A percentile compares a stretch with the other conserved stretches of the same genome.
Evolutionary conservation across 2,329 filamentous ascomycete species (phyloP).

Genomic region (Cadophora gregata): DNA sequence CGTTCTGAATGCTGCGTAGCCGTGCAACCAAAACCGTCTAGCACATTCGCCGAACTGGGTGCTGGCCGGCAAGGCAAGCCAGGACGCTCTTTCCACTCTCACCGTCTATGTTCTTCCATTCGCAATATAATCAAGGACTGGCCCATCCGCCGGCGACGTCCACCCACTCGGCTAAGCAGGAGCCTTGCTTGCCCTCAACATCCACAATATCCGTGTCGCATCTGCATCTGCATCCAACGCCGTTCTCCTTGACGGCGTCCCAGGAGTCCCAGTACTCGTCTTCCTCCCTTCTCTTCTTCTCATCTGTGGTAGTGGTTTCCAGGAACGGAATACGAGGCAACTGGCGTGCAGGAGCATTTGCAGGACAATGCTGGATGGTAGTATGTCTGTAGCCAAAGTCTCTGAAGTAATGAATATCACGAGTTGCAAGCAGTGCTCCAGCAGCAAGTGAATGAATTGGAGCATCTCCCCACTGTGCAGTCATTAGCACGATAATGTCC

Average conservation of each 20-base stretch:
- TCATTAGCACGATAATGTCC: conserved; percentile 33
- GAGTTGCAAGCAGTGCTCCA: conserved; percentile 79
- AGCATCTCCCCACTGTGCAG: conserved; percentile 88
- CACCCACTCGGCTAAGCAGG: conserved; percentile 95
- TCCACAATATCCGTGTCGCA: conserved; percentile 98
- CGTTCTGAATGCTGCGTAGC: conserved; percentile 15
- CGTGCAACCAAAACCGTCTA: conserved; percentile 17
- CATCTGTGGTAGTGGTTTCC: conserved; percentile 79
- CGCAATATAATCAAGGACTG: conserved; percentile 41
- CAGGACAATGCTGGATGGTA: conserved; percentile 97
- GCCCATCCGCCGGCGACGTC: conserved; percentile 96
- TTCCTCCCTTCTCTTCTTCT: conserved; percentile 86
- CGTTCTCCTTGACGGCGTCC: conserved; percentile 90
- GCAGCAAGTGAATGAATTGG: conserved; percentile 97
- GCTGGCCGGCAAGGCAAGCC: conserved; percentile 15
- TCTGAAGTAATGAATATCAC: conserved; percentile 97
- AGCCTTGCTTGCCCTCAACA: conserved; percentile 96
- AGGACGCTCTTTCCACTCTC: conserved; percentile 3
- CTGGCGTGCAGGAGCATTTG: conserved; percentile 90
- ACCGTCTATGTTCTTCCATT: conserved; percentile 12
- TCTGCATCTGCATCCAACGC: conserved; percentile 93
- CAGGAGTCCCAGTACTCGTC: conserved; percentile 94
- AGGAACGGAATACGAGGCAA: conserved; percentile 80
- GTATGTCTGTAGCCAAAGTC: conserved; percentile 98
- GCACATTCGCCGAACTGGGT: conserved; percentile 4